Base-by-base conservation (phyloP, 2,329 filamentous ascomycete genomes). In the Zymoseptoria brevis region DNA sequence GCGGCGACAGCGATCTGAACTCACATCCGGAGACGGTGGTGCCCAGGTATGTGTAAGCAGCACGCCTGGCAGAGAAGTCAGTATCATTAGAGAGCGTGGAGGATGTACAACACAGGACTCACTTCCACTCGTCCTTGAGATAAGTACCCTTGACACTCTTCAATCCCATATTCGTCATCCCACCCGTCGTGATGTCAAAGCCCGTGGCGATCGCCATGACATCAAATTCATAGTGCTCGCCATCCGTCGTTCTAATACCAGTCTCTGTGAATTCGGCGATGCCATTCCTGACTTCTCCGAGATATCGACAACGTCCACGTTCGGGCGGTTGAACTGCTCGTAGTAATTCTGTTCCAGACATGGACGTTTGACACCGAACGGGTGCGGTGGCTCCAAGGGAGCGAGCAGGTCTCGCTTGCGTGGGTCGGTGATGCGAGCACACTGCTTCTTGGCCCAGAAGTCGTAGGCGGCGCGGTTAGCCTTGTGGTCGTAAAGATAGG, bases 361-460 rank as follows among this genome's bases (percentile, higher is more conserved):
- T 9, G 75, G 62, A 8, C 62, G 60, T 48, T 73, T 77, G 49
- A 83, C 79, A 0, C 78, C 81, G 69, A 76, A 79, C 48, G 80
- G 69, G 3, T 74, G 63, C 0, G 83, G 83, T 52, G 1, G 75
- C 71, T 79, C 79, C 54, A 67, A 64, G 0, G 77, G 75, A 0
- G 80, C 81, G 8, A 85, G 73, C 2, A 83, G 61, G n/a, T 83
- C 80, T n/a, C 76, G 71, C 60, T 77, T 75, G 19, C 68, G 68
- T 0, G 81, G 75, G 56, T 85, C 81, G 0, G 73, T 68, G 50
- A 85, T 75, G 2, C 82, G 76, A 8, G 71, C 73, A 0, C 80
- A 75, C 0, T 77, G 77, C 68, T 82, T 82, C 62, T 76, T 75
- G 4, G 73, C 74, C 82, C 82, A 85, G 67, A 84, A 84, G 4